Conservation (phyloP, 306 rosid species). For the Notholithocarpus densiflorus region DNA sequence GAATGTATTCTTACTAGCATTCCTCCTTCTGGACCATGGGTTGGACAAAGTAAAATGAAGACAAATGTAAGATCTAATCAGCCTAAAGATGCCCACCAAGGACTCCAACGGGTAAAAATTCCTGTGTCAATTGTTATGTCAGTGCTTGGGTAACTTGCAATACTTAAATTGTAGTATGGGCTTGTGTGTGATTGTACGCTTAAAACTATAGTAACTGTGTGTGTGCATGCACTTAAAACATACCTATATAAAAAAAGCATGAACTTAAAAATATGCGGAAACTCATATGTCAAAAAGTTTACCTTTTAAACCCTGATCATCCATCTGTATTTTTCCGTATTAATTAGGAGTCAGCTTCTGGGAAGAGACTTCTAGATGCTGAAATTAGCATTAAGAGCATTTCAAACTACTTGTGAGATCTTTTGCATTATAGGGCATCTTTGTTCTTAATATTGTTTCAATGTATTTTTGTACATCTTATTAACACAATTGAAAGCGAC, state of each 20-base stretch:
- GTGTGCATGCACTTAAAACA: background rate
- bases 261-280: background rate
- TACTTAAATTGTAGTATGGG: background rate
- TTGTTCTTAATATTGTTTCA: background rate
- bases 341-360: background rate
- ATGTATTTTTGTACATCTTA: background rate
- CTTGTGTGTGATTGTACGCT: background rate
- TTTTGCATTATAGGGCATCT: background rate
- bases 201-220: background rate
- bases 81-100: constrained; percentile 95
- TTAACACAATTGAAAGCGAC: background rate
- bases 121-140: background rate
- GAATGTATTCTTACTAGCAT: constrained; percentile 66
- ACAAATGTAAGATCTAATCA: constrained; percentile 71
- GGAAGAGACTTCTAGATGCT: background rate
- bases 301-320: background rate
- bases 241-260: background rate
- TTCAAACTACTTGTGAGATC: background rate
- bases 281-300: background rate
- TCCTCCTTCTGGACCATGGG: constrained; percentile 50
- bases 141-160: background rate
- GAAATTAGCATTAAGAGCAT: background rate
- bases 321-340: background rate
- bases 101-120: constrained; percentile 75
- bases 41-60: constrained; percentile 42